These are phyloP conservation scores for Trametes versicolor DNA, from an alignment of 1,284 basidiomycete genomes.

Conservation along the genomic window DNA sequence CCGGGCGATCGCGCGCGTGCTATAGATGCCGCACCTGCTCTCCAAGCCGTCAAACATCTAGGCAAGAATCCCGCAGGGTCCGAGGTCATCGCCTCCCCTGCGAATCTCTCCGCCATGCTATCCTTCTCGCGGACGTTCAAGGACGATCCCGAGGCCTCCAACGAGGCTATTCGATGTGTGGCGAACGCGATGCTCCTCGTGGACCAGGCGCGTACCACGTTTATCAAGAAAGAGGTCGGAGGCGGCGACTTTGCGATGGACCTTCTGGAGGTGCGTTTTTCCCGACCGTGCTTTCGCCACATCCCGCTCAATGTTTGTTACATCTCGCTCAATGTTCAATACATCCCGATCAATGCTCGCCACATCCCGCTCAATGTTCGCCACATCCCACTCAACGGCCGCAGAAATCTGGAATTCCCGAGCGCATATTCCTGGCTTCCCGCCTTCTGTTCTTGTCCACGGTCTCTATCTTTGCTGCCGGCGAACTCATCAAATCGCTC, in stretches of 20 bases:
- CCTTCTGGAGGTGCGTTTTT: constrained; percentile 67
- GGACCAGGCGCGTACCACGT: constrained; percentile 65
- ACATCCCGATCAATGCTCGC: too few relatives aligned
- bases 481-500: constrained; percentile 61
- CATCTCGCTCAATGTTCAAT: too few relatives aligned
- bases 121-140: constrained; percentile 59
- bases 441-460: constrained; percentile 82
- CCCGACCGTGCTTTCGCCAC: constrained; percentile 8
- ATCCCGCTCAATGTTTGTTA: constrained; percentile 15
- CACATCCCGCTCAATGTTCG: too few relatives aligned
- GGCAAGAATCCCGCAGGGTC: constrained; percentile 80
- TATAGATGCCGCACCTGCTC: constrained; percentile 66
- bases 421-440: constrained; percentile 77
- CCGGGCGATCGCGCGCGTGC: constrained; percentile 11
- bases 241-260: constrained; percentile 67
- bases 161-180: constrained; percentile 77
- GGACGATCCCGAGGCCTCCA: constrained; percentile 67
- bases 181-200: constrained; percentile 80
- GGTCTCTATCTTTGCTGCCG: constrained; percentile 53
- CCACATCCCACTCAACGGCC: constrained; percentile 13
- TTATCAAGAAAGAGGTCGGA: constrained; percentile 64
- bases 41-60: constrained; percentile 80
- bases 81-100: constrained; percentile 61
- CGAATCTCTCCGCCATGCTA: constrained; percentile 64
- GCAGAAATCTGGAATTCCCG: constrained; percentile 69